Evolutionary conservation across 768 basidiomycete genomes (phyloP), one percentile per base, ranked within the genome.

Genomic region (Dentipellis sp.): DNA sequence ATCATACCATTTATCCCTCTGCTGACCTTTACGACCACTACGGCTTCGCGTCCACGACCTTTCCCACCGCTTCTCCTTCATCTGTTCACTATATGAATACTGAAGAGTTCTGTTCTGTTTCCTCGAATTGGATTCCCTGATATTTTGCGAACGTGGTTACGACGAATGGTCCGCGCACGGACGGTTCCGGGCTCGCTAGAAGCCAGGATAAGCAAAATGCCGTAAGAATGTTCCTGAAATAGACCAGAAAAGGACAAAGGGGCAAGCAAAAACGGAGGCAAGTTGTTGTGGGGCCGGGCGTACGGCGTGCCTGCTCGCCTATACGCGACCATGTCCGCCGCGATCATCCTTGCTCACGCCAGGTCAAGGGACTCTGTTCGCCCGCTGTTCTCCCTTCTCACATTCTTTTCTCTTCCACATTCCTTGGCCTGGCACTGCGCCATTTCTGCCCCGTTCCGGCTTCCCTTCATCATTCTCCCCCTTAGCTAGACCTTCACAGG

Each of bases 1-100:
- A 76, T 78, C 72, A 77, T 73, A 74, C 74, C 80, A 82, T 86
- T 82, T 85, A 86, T 80, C 78, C 77, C 74, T 72, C 72, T 83
- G 78, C 78, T 67, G 77, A 76, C 72, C 75, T 75, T 82, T 77
- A 85, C 75, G 81, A 82, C 75, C 69, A 74, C 74, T 80, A 82
- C 78, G 76, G 61, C 55, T 45, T 39, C 55, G 52, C 54, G 40
- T 55, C 60, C 52, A 62, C 42, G 61, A 62, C 60, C 48, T 52
- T 54, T 45, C 45, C 47, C 55, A 29, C 29, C 50, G 54, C 53
- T 50, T 52, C 50, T 70, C 62, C 63, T 70, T 68, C 19, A 50
- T 50, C 29, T 50, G 48, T 23, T 22, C 61, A 67, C 61, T 57
- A 63, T 59, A 64, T 60, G 61, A 64, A 66, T 62, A 63, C 59